These are phyloP conservation scores for Suzukiozyma palmioleophila DNA, from an alignment of 1,139 yeast genomes.

Conservation along the genomic window DNA sequence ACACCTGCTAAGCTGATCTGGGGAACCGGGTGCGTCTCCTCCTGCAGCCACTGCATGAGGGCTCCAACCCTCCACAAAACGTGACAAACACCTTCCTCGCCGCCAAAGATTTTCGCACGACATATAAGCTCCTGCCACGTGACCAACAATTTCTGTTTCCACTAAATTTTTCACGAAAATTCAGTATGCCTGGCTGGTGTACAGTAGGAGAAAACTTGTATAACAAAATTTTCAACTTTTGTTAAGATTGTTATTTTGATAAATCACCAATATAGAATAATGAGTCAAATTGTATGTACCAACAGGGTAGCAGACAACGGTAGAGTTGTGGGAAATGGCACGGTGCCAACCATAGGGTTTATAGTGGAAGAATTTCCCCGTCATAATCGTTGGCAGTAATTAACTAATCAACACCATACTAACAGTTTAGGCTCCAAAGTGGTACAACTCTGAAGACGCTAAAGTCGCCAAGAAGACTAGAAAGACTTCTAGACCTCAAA, in stretches of 20 bases:
- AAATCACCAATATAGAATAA: constrained; percentile 22
- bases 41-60: too few species aligned
- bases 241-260: constrained; percentile 1
- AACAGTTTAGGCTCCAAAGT: constrained; percentile 76
- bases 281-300: constrained; percentile 31
- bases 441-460: constrained; percentile 94
- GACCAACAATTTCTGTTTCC: too few species aligned
- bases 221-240: constrained; percentile 1
- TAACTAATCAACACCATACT: constrained; percentile 22
- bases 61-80: too few species aligned
- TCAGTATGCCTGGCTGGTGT: background rate
- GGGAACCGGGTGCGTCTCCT: too few species aligned
- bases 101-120: too few species aligned
- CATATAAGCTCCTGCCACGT: too few species aligned
- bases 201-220: background rate
- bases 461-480: constrained; percentile 83
- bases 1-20: too few species aligned
- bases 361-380: too few species aligned
- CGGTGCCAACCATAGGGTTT: too few species aligned
- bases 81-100: too few species aligned
- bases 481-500: constrained; percentile 92
- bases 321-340: too few species aligned
- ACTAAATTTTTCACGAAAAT: background rate
- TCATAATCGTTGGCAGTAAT: too few species aligned
- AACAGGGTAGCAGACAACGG: background rate